A percentile compares a stretch with the other conserved stretches of the same genome.
Conservation (phyloP, 169 alveolate species). For the Eimeria zaria region DNA sequence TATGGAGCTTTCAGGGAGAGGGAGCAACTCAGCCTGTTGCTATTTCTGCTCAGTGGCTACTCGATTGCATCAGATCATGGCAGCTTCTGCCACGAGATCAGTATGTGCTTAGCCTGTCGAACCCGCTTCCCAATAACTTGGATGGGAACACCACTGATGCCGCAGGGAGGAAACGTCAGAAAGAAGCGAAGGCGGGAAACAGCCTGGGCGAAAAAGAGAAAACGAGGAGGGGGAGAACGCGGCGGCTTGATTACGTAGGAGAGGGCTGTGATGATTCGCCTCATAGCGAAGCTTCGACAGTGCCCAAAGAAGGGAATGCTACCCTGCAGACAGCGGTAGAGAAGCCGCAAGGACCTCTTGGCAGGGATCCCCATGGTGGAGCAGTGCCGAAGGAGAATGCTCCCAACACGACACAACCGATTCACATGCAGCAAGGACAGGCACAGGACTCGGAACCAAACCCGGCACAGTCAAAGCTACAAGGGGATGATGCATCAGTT, state of each 20-base stretch:
- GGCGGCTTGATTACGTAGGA: not conserved
- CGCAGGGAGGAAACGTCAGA: conserved; percentile 33
- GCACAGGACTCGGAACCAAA: not conserved
- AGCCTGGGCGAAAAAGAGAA: not conserved
- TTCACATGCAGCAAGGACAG: not conserved
- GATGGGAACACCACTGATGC: not conserved
- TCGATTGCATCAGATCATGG: conserved; percentile 50
- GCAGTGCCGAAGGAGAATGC: not conserved
- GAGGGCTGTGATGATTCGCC: not conserved
- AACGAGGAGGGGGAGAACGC: not conserved
- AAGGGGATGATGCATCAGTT: not conserved
- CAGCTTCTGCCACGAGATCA: conserved; percentile 21
- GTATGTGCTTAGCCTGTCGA: conserved; percentile 14
- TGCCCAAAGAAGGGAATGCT: not conserved
- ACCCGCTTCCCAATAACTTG: not conserved
- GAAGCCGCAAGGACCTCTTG: not conserved
- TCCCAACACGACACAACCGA: not conserved
- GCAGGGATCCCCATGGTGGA: not conserved
- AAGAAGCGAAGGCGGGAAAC: not conserved
- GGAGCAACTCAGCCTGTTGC: not conserved
- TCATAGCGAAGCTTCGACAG: not conserved
- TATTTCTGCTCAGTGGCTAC: conserved; percentile 60
- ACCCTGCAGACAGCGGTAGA: not conserved
- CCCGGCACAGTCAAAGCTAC: not conserved
- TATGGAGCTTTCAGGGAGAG: conserved; percentile 10